phyloP scores from a whole-genome alignment of 176 grass and related monocot genomes.

The Luzula sylvatica region DNA sequence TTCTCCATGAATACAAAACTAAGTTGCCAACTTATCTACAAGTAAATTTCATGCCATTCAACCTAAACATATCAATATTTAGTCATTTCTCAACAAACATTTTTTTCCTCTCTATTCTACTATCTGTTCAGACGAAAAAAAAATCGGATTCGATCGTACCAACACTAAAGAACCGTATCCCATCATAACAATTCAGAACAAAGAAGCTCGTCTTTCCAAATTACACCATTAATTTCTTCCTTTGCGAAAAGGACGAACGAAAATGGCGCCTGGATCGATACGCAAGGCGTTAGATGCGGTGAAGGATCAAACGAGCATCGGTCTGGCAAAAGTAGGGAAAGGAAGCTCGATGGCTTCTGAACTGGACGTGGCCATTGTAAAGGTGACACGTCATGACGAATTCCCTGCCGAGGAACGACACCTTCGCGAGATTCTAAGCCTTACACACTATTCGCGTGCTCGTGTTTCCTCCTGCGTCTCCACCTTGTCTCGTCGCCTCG shows the following conservation, averaged over 20 bases:
- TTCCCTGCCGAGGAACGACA: conserved; percentile 67
- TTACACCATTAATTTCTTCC: neutral
- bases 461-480: conserved; percentile 42
- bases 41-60: conserved; percentile 1
- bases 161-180: neutral
- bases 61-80: neutral
- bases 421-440: conserved; percentile 64
- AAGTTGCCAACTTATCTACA: neutral
- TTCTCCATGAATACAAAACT: conserved; percentile 15
- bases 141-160: neutral
- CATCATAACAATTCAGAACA: too few relatives aligned
- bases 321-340: conserved; percentile 54
- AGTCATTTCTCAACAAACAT: conserved; percentile 13
- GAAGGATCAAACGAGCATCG: conserved; percentile 92
- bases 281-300: conserved; percentile 67
- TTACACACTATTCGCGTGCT: conserved; percentile 41
- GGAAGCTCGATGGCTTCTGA: conserved; percentile 34
- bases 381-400: conserved; percentile 74
- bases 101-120: conserved; percentile 3
- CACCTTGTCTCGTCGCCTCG: conserved; percentile 42
- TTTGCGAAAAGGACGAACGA: neutral
- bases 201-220: conserved; percentile 11
- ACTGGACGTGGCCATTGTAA: conserved; percentile 76
- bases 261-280: conserved; percentile 73
- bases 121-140: conserved; percentile 14